phyloP scores from a whole-genome alignment of 2,329 filamentous ascomycete species.

The Clonostachys byssicola region DNA sequence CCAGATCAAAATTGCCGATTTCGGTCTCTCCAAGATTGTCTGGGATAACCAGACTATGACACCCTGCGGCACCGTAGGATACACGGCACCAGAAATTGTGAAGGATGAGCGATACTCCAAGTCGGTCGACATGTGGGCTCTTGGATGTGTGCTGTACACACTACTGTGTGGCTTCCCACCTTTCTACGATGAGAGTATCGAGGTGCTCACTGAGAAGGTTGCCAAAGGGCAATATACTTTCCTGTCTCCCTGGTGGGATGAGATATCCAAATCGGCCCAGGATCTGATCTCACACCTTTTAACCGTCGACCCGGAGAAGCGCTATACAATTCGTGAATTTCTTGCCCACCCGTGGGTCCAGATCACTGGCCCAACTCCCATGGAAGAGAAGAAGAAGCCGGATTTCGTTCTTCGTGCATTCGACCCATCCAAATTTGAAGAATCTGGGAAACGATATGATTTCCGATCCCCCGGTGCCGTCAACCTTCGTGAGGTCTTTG shows the following conservation, averaged over 20 bases:
- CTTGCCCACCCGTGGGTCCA: conserved; percentile 92
- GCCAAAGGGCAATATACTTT: conserved; percentile 96
- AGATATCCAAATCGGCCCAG: conserved; percentile 92
- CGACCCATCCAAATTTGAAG: conserved; percentile 47
- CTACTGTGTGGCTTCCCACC: conserved; percentile 95
- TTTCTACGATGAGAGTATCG: conserved; percentile 98
- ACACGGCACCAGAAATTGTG: conserved; percentile 97
- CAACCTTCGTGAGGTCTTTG: conserved; percentile 94
- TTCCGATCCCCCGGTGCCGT: conserved; percentile 94
- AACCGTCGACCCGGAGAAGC: conserved; percentile 91
- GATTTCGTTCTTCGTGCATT: conserved; percentile 44
- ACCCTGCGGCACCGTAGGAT: conserved; percentile 96
- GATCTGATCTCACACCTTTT: conserved; percentile 91
- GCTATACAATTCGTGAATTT: conserved; percentile 91
- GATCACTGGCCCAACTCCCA: conserved; percentile 52
- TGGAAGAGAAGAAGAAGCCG: conserved; percentile 55
- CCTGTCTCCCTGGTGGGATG: conserved; percentile 98
- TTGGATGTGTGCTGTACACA: conserved; percentile 96
- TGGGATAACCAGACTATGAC: conserved; percentile 99
- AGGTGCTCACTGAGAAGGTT: conserved; percentile 95
- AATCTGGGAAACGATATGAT: conserved; percentile 70
- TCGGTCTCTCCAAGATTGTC: conserved; percentile 94
- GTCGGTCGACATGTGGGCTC: conserved; percentile 98
- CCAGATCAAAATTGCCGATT: conserved; percentile 95
- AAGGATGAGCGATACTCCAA: conserved; percentile 99